phyloP scores from a whole-genome alignment of 1,284 basidiomycete species.

The Leccinum fuscescens region DNA sequence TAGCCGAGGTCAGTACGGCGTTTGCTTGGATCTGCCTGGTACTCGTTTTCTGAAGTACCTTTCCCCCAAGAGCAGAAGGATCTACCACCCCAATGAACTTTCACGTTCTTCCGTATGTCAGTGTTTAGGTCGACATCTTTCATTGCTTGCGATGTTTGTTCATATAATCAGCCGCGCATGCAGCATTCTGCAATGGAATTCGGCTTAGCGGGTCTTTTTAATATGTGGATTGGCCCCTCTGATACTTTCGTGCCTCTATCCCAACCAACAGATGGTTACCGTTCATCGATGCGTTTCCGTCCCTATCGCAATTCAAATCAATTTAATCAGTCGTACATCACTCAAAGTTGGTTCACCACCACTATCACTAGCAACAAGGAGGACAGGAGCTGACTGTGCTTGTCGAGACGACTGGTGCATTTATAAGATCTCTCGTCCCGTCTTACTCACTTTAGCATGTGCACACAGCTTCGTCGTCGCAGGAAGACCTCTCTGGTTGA shows the following conservation, averaged over 20 bases:
- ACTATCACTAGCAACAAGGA: not conserved
- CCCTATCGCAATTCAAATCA: not conserved
- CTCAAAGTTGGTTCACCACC: not conserved
- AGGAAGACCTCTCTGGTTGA: not conserved
- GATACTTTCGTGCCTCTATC: not conserved
- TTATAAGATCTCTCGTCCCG: not conserved
- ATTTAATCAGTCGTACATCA: not conserved
- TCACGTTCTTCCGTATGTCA: not conserved
- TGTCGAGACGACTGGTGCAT: not conserved
- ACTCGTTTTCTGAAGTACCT: constrained; percentile 13
- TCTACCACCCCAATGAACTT: constrained; percentile 10
- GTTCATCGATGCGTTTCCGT: not conserved
- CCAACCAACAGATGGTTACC: not conserved
- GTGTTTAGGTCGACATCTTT: not conserved
- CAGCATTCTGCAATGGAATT: constrained; percentile 5
- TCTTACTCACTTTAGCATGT: not conserved
- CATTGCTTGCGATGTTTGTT: not conserved
- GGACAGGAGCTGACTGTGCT: not conserved
- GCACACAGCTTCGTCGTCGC: not conserved
- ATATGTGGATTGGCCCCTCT: not conserved
- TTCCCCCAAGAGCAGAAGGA: constrained; percentile 3
- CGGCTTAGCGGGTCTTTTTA: constrained; percentile 5
- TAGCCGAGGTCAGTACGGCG: constrained; percentile 1
- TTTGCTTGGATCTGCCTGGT: not conserved
- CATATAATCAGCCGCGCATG: not conserved